phyloP scores from a whole-genome alignment of 192 early-diverging fungal genomes.

The Phycomyces nitens region DNA sequence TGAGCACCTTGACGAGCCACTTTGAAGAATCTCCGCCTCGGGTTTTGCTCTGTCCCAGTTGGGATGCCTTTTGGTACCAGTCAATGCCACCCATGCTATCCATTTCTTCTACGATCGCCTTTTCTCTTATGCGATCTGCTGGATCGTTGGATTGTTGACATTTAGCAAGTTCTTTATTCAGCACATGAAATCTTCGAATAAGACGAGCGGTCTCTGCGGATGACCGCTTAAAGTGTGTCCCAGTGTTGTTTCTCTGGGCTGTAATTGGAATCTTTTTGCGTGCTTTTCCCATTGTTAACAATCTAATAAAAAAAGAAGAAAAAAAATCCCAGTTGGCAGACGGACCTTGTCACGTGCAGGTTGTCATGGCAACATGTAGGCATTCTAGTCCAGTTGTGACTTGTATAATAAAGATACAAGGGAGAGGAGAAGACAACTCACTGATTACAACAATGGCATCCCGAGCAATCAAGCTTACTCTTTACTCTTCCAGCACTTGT shows the following conservation, averaged over 20 bases:
- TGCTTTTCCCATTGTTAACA: slow-evolving; percentile 7
- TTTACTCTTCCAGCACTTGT: slow-evolving; percentile 48
- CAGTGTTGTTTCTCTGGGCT: not conserved
- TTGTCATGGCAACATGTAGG: not conserved
- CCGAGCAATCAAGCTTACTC: slow-evolving; percentile 27
- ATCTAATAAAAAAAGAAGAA: too few species aligned
- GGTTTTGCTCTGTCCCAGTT: slow-evolving; percentile 76
- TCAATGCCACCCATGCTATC: slow-evolving; percentile 80
- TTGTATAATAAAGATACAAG: not conserved
- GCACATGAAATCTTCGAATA: slow-evolving; percentile 76
- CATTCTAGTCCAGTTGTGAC: not conserved
- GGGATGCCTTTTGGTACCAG: slow-evolving; percentile 82
- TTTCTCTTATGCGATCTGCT: slow-evolving; percentile 25
- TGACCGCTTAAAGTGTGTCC: slow-evolving; percentile 49
- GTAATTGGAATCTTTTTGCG: slow-evolving; percentile 18
- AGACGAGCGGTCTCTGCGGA: slow-evolving; percentile 60
- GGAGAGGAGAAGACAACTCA: too few species aligned
- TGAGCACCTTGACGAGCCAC: slow-evolving; percentile 70
- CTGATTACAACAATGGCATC: slow-evolving; percentile 15
- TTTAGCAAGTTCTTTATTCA: slow-evolving; percentile 73
- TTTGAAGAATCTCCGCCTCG: slow-evolving; percentile 79
- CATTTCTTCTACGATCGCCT: slow-evolving; percentile 46
- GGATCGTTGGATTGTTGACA: slow-evolving; percentile 25
- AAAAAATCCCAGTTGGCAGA: too few species aligned
- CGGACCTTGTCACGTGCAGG: not conserved